Base-by-base conservation (phyloP, 805 yeast genomes). In the Maudiozyma pseudohumilis region DNA sequence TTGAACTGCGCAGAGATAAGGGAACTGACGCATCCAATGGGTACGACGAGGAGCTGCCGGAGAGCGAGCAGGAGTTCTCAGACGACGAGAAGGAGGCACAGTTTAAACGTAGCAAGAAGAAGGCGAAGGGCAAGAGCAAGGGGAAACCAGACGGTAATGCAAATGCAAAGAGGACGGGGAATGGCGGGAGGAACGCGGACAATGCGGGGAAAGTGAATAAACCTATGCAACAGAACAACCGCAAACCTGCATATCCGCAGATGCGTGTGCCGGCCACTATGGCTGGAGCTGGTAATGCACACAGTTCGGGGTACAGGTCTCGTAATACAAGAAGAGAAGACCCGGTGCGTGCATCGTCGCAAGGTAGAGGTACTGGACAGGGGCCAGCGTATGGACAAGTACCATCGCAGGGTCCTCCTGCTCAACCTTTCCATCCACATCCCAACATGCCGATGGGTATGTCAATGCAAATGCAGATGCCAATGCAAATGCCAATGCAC, bases 1-100 rank as follows among this genome's bases (percentile, higher is more conserved):
- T 80, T 36, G 63, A 74, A 18, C 69, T 88, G 39, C 83, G 76
- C 48, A 63, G 69, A 17, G 41, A 77, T 15, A 88, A 80, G 51
- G 98, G 97, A 18, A 80, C 87, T 2, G 98, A 92, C 63, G 98
- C 98, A 0, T 82, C 94, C 52, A 92, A 92, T 50, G 79, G 85
- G 57, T 81, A 85, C 55, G 98, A 92, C 58, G 97, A 92, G 61
- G 98, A 92, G 52, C 61, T 89, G 22, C 86, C 95, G 0, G 87
- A 78, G 48, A 94, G 83, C 22, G 97, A 92, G 56, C 94, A 85
- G 56, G 97, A 89, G 55, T 89, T 80, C 48, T 84, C 96, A 1
- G 97, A 92, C 56, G 97, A 92, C 59, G 97, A 89, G 54, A 74
- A 74, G 43, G 97, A 92, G 56, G 72, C 76, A 48, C 79, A 74